Evolutionary conservation across 768 basidiomycete genomes (phyloP), one percentile per base, ranked within the genome.

Genomic region (button mushroom (Agaricus bisporus)): DNA sequence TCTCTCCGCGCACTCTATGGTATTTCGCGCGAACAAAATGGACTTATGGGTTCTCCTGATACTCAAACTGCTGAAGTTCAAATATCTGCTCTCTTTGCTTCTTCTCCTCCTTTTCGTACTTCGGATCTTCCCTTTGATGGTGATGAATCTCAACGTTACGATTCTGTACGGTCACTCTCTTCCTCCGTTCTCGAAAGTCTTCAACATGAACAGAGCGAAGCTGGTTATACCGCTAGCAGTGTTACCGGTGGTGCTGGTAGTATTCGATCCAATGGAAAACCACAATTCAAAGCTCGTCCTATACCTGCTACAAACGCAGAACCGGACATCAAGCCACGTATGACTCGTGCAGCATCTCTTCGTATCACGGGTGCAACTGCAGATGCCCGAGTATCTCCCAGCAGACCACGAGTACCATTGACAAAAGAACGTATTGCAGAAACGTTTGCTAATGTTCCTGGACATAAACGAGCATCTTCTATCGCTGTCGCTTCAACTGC

Each of bases 371-470:
- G 88, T 7, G 56, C 77, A 45, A 64, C 69, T 0, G 57, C 78
- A 1, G 80, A 81, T 25, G 28, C 10, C 17, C 75, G 73, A 52
- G 32, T 32, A 32, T 67, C 71, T 1, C 60, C 66, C 25, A 71
- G 66, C 10, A 66, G 59, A 1, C 79, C 81, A 15, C 79, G 85
- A 26, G 69, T 67, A 25, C 77, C 83, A 0, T 70, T 77, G 20
- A 76, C 82, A 6, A 85, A 85, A 60, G 88, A 86, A 59, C 75
- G 76, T 20, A 73, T 76, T 1, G 74, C 74, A 14, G 70, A 79
- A 68, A 86, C 83, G 12, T 93, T 91, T 64, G 77, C 78, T 20
- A 83, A 88, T 56, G 83, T 91, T 3, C 91, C 90, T 0, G 90
- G 90, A 0, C 91, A 93, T 66, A 91, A 90, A 63, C 85, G 90